Evolutionary conservation across 768 basidiomycete genomes (phyloP).

Genomic region (Leccinum barrowsii): DNA sequence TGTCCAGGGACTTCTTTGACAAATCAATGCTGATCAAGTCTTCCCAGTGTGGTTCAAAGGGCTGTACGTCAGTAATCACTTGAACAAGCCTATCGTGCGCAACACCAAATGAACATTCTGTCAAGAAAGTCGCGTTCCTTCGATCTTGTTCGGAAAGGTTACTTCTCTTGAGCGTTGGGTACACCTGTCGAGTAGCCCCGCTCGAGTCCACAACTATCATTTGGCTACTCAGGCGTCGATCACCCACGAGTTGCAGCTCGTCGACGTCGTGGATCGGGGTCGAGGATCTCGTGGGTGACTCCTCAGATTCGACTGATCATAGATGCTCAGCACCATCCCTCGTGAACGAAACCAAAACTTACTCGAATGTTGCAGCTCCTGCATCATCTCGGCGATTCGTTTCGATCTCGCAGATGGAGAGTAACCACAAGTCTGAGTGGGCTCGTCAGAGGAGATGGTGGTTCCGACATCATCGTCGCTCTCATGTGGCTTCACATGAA

Average conservation of each 20-base stretch:
- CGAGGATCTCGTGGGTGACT: constrained; percentile 55
- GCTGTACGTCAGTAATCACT: constrained; percentile 91
- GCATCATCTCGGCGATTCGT: constrained; percentile 78
- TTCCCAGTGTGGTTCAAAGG: constrained; percentile 96
- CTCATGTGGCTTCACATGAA: constrained; percentile 37
- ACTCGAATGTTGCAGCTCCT: constrained; percentile 70
- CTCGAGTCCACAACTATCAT: constrained; percentile 21
- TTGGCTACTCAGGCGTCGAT: constrained; percentile 38
- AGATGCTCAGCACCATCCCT: constrained; percentile 1
- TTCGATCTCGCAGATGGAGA: constrained; percentile 69
- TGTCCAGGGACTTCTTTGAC: constrained; percentile 53
- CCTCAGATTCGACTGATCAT: constrained; percentile 34
- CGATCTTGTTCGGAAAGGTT: constrained; percentile 32
- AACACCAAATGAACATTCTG: constrained; percentile 94
- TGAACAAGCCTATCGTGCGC: constrained; percentile 89
- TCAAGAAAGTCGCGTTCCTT: constrained; percentile 70
- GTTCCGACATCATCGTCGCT: constrained; percentile 35
- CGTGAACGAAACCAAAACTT: constrained; percentile 32
- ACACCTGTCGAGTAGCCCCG: constrained; percentile 36
- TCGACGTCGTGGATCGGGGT: constrained; percentile 44
- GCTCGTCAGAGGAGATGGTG: constrained; percentile 17
- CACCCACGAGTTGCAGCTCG: constrained; percentile 44
- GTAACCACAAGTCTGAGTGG: constrained; percentile 26
- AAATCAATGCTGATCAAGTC: constrained; percentile 71
- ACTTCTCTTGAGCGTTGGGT: constrained; percentile 44